Conservation (phyloP, 2,329 filamentous ascomycete species). For the Fusarium brevicatenulatum region DNA sequence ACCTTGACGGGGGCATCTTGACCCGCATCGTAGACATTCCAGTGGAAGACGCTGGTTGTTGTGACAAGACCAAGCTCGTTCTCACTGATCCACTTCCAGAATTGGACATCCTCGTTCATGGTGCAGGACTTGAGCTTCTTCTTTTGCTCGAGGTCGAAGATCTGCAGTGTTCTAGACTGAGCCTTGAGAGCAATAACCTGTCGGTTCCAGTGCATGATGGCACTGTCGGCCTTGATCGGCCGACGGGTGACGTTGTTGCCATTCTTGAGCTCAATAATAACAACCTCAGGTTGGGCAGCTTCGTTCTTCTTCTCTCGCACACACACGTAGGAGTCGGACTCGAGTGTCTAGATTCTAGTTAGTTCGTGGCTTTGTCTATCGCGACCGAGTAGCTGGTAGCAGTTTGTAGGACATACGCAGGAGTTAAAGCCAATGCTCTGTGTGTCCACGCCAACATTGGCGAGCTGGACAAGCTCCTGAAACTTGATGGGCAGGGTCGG, state of each 20-base stretch:
- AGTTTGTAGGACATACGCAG: slow-evolving; percentile 67
- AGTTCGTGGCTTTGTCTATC: slow-evolving; percentile 22
- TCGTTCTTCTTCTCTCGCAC: slow-evolving; percentile 93
- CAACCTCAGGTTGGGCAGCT: slow-evolving; percentile 86
- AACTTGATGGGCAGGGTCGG: slow-evolving; percentile 90
- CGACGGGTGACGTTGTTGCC: slow-evolving; percentile 93
- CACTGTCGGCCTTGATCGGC: slow-evolving; percentile 98
- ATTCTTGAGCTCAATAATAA: slow-evolving; percentile 98
- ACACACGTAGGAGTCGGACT: slow-evolving; percentile 97
- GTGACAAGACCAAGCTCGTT: slow-evolving; percentile 89
- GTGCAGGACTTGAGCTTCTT: slow-evolving; percentile 95
- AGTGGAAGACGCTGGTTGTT: slow-evolving; percentile 91
- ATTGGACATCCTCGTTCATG: slow-evolving; percentile 97
- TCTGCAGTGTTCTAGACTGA: slow-evolving; percentile 92
- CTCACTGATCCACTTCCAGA: slow-evolving; percentile 99
- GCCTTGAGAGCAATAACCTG: slow-evolving; percentile 98
- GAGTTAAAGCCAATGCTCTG: slow-evolving; percentile 79
- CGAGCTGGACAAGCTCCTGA: slow-evolving; percentile 83
- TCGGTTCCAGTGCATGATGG: slow-evolving; percentile 98
- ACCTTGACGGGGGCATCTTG: slow-evolving; percentile 86
- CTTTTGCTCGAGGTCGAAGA: slow-evolving; percentile 94
- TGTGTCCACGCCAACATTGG: slow-evolving; percentile 59
- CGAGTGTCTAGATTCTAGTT: slow-evolving; percentile 77
- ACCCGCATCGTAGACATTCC: slow-evolving; percentile 91
- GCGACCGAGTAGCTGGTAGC: slow-evolving; percentile 4